These are phyloP conservation scores for Colletotrichum destructivum DNA, from an alignment of 2,329 filamentous ascomycete genomes.

Conservation along the genomic window DNA sequence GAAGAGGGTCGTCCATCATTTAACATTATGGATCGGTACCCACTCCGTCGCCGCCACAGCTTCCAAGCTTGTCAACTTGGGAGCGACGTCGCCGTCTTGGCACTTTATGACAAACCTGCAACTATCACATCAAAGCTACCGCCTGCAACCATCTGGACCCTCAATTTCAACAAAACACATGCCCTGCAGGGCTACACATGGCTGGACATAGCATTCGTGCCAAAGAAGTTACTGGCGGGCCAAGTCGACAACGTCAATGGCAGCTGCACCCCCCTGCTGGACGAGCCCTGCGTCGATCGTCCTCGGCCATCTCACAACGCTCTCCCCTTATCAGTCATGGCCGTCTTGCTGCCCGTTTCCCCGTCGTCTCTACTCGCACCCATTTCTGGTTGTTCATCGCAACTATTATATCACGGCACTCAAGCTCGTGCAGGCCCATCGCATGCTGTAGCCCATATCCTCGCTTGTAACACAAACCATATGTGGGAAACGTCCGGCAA, in stretches of 20 bases:
- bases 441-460: not conserved
- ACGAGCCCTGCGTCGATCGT: slow-evolving; percentile 34
- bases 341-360: slow-evolving; percentile 1
- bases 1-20: slow-evolving; percentile 27
- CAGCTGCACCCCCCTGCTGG: slow-evolving; percentile 3
- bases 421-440: slow-evolving; percentile 7
- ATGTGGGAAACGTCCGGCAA: not conserved
- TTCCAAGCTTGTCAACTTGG: slow-evolving; percentile 27
- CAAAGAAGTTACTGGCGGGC: not conserved
- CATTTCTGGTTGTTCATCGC: slow-evolving; percentile 25
- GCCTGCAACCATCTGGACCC: slow-evolving; percentile 22
- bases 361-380: slow-evolving; percentile 21
- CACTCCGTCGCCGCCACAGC: slow-evolving; percentile 16
- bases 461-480: not conserved
- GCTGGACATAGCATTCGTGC: slow-evolving; percentile 8
- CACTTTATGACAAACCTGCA: slow-evolving; percentile 30
- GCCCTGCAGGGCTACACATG: slow-evolving; percentile 25
- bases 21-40: slow-evolving; percentile 32
- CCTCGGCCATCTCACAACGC: slow-evolving; percentile 16
- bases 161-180: slow-evolving; percentile 25
- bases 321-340: not conserved
- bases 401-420: slow-evolving; percentile 20
- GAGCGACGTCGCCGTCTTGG: slow-evolving; percentile 19
- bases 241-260: not conserved
- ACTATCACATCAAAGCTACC: slow-evolving; percentile 20